Evolutionary conservation across 768 basidiomycete genomes (phyloP), one percentile per base, ranked within the genome.

Genomic region (Chiua virens): DNA sequence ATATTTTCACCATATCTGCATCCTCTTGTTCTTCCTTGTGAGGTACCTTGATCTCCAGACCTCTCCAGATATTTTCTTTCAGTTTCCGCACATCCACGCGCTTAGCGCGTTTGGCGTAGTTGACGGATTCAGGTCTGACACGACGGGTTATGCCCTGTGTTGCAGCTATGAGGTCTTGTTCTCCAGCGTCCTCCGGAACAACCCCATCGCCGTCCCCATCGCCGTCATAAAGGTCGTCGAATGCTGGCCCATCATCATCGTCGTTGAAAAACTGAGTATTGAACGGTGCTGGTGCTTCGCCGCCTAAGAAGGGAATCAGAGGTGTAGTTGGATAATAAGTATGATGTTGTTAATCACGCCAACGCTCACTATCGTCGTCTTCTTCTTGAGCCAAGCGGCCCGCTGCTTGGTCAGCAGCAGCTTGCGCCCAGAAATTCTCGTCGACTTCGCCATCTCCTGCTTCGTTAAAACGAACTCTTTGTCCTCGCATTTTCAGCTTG

Each of bases 61-160:
- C 89, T 66, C 81, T 90, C 97, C 97, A 98, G 42, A 99, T 98
- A 59, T 94, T 96, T 54, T 98, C 96, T 74, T 99, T 99, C 55
- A 99, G 73, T 71, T 89, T 93, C 63, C 92, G 82, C 34, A 99
- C 96, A 64, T 98, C 97, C 20, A 99, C 96, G 37, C 96, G 76
- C 73, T 98, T 99, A 3, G 96, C 97, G 34, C 89, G 83, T 72
- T 94, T 95, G 2, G 95, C 87, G 64, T 97, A 98, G 57, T 93
- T 92, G 57, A 99, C 92, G 45, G 82, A 80, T 64, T 97, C 89
- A 7, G 93, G 94, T 58, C 85, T 77, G 35, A 90, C 85, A 10
- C 92, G 87, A 46, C 90, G 84, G 32, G 85, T 81, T 60, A 84
- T 82, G 42, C 80, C 73, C 59, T 90, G 85, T 0, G 92, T 92